phyloP scores from a whole-genome alignment of 1,139 yeast genomes.

The Debaryomyces sp. region DNA sequence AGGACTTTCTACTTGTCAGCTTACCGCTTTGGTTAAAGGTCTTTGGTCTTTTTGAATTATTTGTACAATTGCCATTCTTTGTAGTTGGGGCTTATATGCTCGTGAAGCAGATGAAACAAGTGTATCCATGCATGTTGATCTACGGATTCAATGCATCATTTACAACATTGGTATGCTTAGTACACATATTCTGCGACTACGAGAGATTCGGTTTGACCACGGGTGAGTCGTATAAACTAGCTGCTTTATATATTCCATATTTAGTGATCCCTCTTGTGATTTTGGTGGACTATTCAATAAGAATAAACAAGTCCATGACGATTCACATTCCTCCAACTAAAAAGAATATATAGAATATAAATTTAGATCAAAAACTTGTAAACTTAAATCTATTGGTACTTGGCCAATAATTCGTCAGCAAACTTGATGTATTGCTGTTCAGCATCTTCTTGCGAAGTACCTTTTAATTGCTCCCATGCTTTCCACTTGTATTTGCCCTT shows the following conservation, averaged over 20 bases:
- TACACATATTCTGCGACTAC: conserved; percentile 41
- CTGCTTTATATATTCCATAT: conserved; percentile 66
- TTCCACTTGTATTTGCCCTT: conserved; percentile 98
- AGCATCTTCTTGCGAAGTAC: conserved; percentile 86
- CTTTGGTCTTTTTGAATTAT: conserved; percentile 71
- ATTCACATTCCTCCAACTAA: not conserved
- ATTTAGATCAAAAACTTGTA: not conserved
- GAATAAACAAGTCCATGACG: not conserved
- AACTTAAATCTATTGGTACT: conserved; percentile 30
- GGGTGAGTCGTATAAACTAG: conserved; percentile 43
- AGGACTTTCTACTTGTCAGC: conserved; percentile 65
- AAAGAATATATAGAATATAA: conserved; percentile 7
- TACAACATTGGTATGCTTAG: conserved; percentile 69
- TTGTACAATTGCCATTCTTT: conserved; percentile 80
- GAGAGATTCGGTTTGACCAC: conserved; percentile 34
- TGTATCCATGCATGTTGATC: conserved; percentile 56
- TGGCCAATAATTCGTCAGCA: conserved; percentile 67
- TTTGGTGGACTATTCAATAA: conserved; percentile 43
- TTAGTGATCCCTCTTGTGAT: conserved; percentile 63
- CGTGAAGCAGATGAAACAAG: conserved; percentile 21
- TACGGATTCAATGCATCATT: conserved; percentile 79
- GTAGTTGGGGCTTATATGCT: conserved; percentile 37
- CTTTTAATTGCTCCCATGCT: conserved; percentile 89
- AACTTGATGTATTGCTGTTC: conserved; percentile 79
- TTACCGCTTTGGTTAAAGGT: conserved; percentile 68